A percentile compares a stretch with the other conserved stretches of the same genome.
Evolutionary conservation across 75 land plant species (phyloP).

Genomic region (Larix kaempferi): DNA sequence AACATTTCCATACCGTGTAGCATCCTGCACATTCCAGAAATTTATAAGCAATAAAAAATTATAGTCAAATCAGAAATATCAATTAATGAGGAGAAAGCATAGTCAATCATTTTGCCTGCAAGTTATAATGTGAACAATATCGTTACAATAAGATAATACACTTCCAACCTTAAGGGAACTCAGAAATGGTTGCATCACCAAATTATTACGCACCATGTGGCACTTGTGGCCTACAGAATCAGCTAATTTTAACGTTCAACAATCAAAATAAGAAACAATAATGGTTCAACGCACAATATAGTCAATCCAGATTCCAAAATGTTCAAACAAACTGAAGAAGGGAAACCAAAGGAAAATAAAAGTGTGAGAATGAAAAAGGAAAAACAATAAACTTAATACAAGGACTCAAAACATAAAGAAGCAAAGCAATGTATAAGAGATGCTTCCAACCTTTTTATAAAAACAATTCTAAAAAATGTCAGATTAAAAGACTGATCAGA

Average conservation of each 20-base stretch:
- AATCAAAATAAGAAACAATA: too few relatives aligned
- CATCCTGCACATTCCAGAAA: constrained; percentile 20
- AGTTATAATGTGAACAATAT: neutral
- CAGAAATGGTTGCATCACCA: too few relatives aligned
- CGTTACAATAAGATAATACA: neutral
- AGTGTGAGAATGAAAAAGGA: neutral
- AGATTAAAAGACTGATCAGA: too few relatives aligned
- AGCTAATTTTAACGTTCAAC: too few relatives aligned
- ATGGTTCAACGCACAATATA: neutral
- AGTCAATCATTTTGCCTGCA: neutral
- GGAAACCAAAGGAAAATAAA: neutral
- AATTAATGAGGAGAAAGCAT: neutral
- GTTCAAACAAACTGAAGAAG: neutral
- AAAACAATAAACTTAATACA: neutral
- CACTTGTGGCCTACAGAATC: neutral
- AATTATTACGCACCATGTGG: neutral
- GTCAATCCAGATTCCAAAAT: neutral
- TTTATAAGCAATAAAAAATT: neutral
- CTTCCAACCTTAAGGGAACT: neutral
- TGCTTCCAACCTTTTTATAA: too few relatives aligned
- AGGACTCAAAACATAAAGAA: neutral
- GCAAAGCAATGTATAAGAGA: neutral
- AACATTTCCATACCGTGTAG: constrained; percentile 33
- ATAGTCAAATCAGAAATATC: neutral
- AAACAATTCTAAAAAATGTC: too few relatives aligned